These are phyloP conservation scores for Sugiyamaella americana DNA, from an alignment of 805 yeast species.

Conservation along the genomic window DNA sequence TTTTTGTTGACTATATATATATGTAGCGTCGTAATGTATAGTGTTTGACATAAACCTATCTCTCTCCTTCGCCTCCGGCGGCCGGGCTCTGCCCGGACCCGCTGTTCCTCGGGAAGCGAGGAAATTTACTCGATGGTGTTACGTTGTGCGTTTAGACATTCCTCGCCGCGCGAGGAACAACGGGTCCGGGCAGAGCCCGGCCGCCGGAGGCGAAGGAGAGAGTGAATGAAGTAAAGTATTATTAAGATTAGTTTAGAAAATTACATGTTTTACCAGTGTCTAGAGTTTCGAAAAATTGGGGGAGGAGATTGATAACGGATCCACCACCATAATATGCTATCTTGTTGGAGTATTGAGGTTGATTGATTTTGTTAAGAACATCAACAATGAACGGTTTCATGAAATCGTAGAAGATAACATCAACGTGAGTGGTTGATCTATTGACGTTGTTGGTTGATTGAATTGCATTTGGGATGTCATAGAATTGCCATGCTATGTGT, in stretches of 20 bases:
- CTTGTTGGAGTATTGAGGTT: conserved; percentile 11
- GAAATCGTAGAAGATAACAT: conserved; percentile 76
- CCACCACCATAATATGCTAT: conserved; percentile 24
- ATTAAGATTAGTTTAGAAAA: too few species aligned
- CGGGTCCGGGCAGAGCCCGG: not conserved
- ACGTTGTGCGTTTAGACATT: too few species aligned
- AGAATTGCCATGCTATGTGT: conserved; percentile 53
- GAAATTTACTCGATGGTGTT: too few species aligned
- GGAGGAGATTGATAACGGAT: conserved; percentile 27
- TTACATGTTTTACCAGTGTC: not conserved
- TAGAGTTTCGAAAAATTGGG: conserved; percentile 19
- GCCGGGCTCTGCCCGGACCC: not conserved
- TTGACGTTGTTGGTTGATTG: conserved; percentile 38
- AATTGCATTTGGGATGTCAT: conserved; percentile 74
- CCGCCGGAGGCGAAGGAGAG: not conserved
- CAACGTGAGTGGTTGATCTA: conserved; percentile 38
- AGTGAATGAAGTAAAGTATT: not conserved
- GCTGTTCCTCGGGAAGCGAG: not conserved
- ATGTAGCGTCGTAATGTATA: conserved; percentile 10
- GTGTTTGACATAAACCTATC: conserved; percentile 1
- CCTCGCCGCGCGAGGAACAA: not conserved
- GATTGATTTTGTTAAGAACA: conserved; percentile 37
- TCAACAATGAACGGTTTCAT: conserved; percentile 46
- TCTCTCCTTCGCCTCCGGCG: conserved; percentile 1
- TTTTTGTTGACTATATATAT: not conserved